Evolutionary conservation across 1,284 basidiomycete genomes (phyloP).

Genomic region (Microbotryum intermedium): DNA sequence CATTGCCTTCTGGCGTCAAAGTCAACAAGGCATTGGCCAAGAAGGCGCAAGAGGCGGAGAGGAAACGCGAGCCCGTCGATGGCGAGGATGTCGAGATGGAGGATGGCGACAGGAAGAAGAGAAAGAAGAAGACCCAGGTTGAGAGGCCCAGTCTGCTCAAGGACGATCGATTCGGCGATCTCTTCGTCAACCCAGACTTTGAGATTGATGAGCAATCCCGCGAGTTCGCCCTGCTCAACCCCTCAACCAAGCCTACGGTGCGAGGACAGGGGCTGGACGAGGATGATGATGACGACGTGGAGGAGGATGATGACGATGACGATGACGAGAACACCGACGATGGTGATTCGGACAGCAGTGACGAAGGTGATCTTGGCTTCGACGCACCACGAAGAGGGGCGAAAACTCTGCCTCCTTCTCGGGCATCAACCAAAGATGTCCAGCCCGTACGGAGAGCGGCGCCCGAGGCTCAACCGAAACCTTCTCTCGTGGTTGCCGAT

Average conservation of each 20-base stretch:
- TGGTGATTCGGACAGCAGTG: conserved; percentile 22
- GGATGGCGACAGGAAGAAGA: conserved; percentile 39
- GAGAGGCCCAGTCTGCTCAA: conserved; percentile 50
- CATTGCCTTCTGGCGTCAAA: conserved; percentile 43
- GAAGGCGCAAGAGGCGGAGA: conserved; percentile 67
- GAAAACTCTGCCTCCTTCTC: too few species aligned
- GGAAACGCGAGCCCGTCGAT: conserved; percentile 37
- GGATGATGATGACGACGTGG: conserved; percentile 44
- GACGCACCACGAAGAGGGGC: conserved; percentile 9
- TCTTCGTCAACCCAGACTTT: conserved; percentile 92
- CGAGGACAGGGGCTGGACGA: conserved; percentile 34
- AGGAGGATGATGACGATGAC: conserved; percentile 46
- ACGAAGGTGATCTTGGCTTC: conserved; percentile 40
- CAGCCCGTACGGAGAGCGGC: too few species aligned
- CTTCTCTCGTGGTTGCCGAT: conserved; percentile 24
- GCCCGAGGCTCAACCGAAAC: conserved; percentile 18
- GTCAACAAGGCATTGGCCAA: conserved; percentile 91
- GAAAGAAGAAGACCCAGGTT: conserved; percentile 43
- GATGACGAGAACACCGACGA: conserved; percentile 44
- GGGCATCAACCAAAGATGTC: too few species aligned
- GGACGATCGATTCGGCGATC: conserved; percentile 80
- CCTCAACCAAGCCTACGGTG: conserved; percentile 54
- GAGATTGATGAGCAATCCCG: conserved; percentile 78
- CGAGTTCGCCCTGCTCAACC: conserved; percentile 87
- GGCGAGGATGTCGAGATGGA: conserved; percentile 30